Conservation (phyloP, 495 filamentous ascomycete genomes). For the Evernia prunastri region DNA sequence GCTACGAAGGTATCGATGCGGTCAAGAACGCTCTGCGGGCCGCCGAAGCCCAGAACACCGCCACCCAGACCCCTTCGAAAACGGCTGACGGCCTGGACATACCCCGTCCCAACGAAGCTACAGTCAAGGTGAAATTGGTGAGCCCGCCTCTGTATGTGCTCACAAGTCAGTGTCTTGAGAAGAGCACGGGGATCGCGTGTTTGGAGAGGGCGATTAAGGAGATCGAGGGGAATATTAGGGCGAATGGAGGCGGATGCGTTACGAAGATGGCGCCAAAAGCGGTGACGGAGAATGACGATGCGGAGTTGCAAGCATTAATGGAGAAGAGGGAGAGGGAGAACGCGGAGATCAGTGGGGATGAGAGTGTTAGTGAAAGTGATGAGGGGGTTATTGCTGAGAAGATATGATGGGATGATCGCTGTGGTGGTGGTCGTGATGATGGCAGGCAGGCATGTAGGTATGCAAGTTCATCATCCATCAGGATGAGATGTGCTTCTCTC, state of each 20-base stretch:
- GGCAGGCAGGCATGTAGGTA: background rate
- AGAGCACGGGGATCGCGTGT: constrained; percentile 71
- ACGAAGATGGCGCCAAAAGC: constrained; percentile 98
- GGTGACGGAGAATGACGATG: constrained; percentile 96
- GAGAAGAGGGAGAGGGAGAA: constrained; percentile 99
- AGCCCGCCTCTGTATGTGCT: constrained; percentile 91
- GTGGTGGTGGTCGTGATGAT: background rate
- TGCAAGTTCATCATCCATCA: background rate
- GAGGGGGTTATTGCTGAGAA: constrained; percentile 46
- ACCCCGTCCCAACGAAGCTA: constrained; percentile 50
- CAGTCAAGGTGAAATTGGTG: constrained; percentile 95
- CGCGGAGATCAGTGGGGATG: constrained; percentile 91
- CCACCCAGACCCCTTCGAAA: constrained; percentile 35
- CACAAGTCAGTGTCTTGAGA: constrained; percentile 90
- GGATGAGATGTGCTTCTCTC: background rate
- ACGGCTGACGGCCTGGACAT: background rate
- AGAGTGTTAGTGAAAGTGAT: constrained; percentile 87
- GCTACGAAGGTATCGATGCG: constrained; percentile 96
- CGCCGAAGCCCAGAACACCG: constrained; percentile 66
- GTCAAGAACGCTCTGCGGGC: constrained; percentile 73
- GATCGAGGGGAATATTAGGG: constrained; percentile 69
- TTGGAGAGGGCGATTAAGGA: constrained; percentile 83
- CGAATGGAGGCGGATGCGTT: constrained; percentile 66
- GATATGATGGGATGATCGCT: constrained; percentile 18
- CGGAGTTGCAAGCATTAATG: constrained; percentile 93